Evolutionary conservation across 257 asterid genomes (phyloP).

Genomic region (Fraxinus anomala): DNA sequence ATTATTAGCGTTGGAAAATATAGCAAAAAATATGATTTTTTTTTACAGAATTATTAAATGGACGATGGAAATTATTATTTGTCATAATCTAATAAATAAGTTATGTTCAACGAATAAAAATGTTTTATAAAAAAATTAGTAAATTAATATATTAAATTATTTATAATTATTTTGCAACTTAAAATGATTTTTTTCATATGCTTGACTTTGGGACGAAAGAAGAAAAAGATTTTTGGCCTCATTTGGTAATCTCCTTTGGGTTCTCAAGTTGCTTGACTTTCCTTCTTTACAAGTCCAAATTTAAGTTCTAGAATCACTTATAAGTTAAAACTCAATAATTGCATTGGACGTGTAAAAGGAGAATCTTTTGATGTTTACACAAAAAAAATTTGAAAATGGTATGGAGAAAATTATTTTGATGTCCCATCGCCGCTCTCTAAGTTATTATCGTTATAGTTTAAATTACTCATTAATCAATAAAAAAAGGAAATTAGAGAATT

Average conservation of each 20-base stretch:
- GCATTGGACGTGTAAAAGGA: neutral
- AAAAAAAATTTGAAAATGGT: neutral
- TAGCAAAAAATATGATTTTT: too few relatives aligned
- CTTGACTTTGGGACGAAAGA: too few relatives aligned
- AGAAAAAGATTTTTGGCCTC: neutral
- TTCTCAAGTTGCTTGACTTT: neutral
- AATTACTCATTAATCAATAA: conserved; percentile 12
- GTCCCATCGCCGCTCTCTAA: conserved; percentile 10
- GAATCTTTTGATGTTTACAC: neutral
- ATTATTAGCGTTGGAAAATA: too few relatives aligned
- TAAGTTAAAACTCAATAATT: neutral
- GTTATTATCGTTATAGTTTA: neutral
- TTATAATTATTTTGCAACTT: too few relatives aligned
- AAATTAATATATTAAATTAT: too few relatives aligned
- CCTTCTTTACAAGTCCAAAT: neutral
- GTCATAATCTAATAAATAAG: too few relatives aligned
- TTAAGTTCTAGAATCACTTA: neutral
- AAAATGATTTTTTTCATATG: too few relatives aligned
- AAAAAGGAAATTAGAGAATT: conserved; percentile 17
- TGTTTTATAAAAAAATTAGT: too few relatives aligned
- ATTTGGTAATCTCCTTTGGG: neutral
- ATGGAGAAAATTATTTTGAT: neutral
- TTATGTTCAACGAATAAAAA: too few relatives aligned
- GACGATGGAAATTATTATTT: too few relatives aligned
- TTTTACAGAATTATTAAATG: too few relatives aligned